phyloP scores from a whole-genome alignment of 257 asterid genomes.

The Linaria vulgaris region DNA sequence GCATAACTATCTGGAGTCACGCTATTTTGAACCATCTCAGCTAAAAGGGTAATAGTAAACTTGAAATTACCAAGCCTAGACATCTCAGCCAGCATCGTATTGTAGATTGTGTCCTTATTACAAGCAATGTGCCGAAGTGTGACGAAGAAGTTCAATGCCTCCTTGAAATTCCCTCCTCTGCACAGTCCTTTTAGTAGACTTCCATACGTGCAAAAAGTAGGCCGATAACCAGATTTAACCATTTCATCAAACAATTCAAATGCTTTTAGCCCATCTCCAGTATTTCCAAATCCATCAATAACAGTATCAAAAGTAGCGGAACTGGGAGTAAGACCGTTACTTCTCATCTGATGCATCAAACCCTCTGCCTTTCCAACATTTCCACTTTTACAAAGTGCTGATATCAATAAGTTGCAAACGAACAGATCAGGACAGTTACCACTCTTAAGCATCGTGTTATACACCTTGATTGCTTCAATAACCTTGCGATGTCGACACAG shows the following conservation, averaged over 20 bases:
- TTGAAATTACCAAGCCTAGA: slow-evolving; percentile 51
- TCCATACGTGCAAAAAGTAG: slow-evolving; percentile 62
- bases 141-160: slow-evolving; percentile 55
- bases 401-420: slow-evolving; percentile 57
- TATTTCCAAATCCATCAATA: slow-evolving; percentile 51
- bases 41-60: slow-evolving; percentile 44
- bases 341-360: slow-evolving; percentile 57
- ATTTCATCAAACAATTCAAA: slow-evolving; percentile 57
- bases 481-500: slow-evolving; percentile 58
- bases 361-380: slow-evolving; percentile 62
- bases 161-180: slow-evolving; percentile 55
- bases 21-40: slow-evolving; percentile 58
- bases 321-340: slow-evolving; percentile 53
- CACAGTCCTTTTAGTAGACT: slow-evolving; percentile 72
- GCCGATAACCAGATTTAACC: slow-evolving; percentile 60
- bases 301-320: slow-evolving; percentile 58
- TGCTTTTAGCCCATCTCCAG: slow-evolving; percentile 66
- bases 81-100: slow-evolving; percentile 56
- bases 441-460: slow-evolving; percentile 48
- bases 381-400: slow-evolving; percentile 64
- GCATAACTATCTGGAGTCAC: slow-evolving; percentile 66
- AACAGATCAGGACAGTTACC: slow-evolving; percentile 48
- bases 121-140: slow-evolving; percentile 44
- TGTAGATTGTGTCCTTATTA: slow-evolving; percentile 57
- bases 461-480: slow-evolving; percentile 50